Evolutionary conservation across 495 filamentous ascomycete species (phyloP).

Genomic region (Elaphomyces granulatus): DNA sequence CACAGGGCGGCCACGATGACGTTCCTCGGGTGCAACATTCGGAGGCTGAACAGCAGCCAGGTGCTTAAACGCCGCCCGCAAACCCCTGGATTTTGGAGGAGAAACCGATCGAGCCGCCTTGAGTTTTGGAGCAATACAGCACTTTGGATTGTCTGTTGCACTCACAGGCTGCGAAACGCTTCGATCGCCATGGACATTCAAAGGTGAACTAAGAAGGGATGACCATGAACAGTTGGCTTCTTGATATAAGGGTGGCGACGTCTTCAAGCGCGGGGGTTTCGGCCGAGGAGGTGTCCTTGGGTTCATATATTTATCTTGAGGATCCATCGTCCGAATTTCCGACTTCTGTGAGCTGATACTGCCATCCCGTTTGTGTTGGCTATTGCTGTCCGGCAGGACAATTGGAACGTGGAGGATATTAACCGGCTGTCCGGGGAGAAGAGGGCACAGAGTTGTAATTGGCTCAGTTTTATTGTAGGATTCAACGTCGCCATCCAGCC

Average conservation of each 20-base stretch:
- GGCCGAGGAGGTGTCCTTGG: conserved; percentile 48
- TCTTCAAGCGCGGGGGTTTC: conserved; percentile 33
- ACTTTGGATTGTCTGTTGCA: conserved; percentile 12
- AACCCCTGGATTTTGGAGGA: conserved; percentile 23
- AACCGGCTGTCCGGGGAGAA: conserved; percentile 72
- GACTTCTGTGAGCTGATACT: conserved; percentile 25
- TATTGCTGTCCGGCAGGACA: conserved; percentile 38
- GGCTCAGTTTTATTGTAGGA: conserved; percentile 54
- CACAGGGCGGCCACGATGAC: not conserved
- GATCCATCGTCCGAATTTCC: conserved; percentile 60
- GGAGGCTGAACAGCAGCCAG: conserved; percentile 12
- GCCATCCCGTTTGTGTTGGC: conserved; percentile 20
- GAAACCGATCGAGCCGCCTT: conserved; percentile 30
- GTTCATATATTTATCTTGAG: conserved; percentile 56
- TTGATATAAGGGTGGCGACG: conserved; percentile 38
- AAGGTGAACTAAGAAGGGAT: conserved; percentile 16
- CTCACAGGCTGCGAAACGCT: conserved; percentile 26
- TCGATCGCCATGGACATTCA: conserved; percentile 14
- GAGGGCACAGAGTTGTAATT: conserved; percentile 65
- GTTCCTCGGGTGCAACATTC: not conserved
- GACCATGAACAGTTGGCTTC: conserved; percentile 18
- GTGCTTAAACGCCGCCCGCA: conserved; percentile 24
- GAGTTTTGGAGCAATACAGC: conserved; percentile 4
- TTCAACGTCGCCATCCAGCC: conserved; percentile 61
- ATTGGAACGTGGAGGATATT: conserved; percentile 71